A percentile compares a stretch with the other conserved stretches of the same genome.
These are phyloP conservation scores for Davidsoniella australis DNA, from an alignment of 2,329 filamentous ascomycete genomes.

Conservation along the genomic window DNA sequence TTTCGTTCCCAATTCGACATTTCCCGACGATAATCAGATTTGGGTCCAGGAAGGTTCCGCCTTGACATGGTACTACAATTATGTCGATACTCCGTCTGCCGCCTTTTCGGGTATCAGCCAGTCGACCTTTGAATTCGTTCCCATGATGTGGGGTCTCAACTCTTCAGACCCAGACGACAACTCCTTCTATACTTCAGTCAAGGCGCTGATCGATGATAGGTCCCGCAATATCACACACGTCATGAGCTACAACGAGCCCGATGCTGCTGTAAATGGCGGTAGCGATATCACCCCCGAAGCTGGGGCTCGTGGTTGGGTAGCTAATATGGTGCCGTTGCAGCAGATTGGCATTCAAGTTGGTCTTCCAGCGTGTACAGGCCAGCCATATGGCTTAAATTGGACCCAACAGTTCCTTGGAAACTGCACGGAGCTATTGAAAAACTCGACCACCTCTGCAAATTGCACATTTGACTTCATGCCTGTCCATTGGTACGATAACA, in stretches of 20 bases:
- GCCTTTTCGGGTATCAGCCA: conserved; percentile 32
- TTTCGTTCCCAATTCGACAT: conserved; percentile 40
- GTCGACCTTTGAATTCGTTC: conserved; percentile 51
- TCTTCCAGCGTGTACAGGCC: conserved; percentile 52
- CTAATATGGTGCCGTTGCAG: conserved; percentile 52
- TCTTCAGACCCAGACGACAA: conserved; percentile 28
- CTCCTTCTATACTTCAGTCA: conserved; percentile 44
- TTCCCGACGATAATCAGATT: conserved; percentile 44
- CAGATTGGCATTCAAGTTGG: conserved; percentile 49
- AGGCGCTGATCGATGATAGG: conserved; percentile 29
- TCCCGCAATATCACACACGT: conserved; percentile 47
- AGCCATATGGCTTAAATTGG: conserved; percentile 45
- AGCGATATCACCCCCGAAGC: conserved; percentile 39
- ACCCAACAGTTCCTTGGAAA: conserved; percentile 45
- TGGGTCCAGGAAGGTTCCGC: conserved; percentile 41
- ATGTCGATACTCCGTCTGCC: conserved; percentile 37
- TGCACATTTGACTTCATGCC: conserved; percentile 48
- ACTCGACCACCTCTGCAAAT: conserved; percentile 23
- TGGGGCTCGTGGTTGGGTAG: conserved; percentile 54
- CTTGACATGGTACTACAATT: conserved; percentile 80
- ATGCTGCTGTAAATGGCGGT: conserved; percentile 39
- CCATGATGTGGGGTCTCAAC: conserved; percentile 15
- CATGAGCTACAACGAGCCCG: conserved; percentile 68
- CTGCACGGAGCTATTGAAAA: conserved; percentile 42
- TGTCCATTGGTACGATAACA: conserved; percentile 53